A percentile compares a stretch with the other conserved stretches of the same genome.
Conservation (phyloP, 306 rosid species). For the Astragalus membranaceus region DNA sequence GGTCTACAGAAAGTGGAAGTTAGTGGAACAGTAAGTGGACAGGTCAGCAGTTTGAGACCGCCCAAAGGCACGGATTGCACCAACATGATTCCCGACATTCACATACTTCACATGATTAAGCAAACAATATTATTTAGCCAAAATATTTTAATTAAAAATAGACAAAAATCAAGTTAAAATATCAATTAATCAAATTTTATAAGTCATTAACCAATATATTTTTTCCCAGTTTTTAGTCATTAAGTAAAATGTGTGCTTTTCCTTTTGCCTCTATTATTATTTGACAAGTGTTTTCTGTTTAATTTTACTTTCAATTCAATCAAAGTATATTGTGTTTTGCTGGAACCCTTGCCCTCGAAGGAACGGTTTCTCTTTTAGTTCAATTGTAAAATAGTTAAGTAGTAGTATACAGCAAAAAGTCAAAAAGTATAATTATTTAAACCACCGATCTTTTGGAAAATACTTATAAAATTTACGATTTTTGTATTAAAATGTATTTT, state of each 20-base stretch:
- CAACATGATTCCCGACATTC: conserved; percentile 39
- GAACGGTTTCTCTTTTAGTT: neutral
- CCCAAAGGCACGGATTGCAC: conserved; percentile 21
- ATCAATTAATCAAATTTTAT: too few species aligned
- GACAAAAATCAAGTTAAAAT: too few species aligned
- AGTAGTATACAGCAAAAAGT: too few species aligned
- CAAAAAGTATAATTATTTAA: too few species aligned
- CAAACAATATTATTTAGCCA: too few species aligned
- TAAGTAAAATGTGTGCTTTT: conserved; percentile 19
- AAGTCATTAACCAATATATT: too few species aligned
- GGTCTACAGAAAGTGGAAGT: conserved; percentile 24
- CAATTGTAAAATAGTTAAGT: too few species aligned
- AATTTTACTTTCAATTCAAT: conserved; percentile 8
- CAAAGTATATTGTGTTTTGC: neutral
- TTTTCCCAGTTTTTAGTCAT: too few species aligned
- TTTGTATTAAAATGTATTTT: too few species aligned
- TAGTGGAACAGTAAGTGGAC: neutral
- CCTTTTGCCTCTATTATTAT: neutral
- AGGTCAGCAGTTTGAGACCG: conserved; percentile 28
- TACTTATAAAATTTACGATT: too few species aligned
- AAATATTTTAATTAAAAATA: too few species aligned
- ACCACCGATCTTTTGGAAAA: too few species aligned
- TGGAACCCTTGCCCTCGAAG: neutral
- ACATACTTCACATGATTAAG: conserved; percentile 17
- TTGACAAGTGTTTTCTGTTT: neutral